Evolutionary conservation across 208 protist genomes (phyloP).

Genomic region (Acanthamoeba castellanii): DNA sequence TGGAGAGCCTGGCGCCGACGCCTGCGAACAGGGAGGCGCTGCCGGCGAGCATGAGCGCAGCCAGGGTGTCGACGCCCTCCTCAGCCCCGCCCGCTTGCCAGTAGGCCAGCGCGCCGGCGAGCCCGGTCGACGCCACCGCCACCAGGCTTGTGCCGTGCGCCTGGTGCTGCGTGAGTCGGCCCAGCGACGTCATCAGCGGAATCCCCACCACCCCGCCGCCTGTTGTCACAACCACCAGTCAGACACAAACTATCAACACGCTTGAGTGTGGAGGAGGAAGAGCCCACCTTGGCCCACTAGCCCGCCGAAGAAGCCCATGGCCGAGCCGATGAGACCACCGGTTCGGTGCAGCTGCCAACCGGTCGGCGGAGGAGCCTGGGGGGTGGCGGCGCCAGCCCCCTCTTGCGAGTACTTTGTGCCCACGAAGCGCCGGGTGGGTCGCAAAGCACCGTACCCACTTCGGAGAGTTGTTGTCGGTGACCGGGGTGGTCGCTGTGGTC

Average conservation of each 20-base stretch:
- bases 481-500: too few relatives aligned
- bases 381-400: background rate
- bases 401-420: background rate
- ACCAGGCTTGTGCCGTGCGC: slow-evolving; percentile 27
- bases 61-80: background rate
- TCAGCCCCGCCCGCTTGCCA: background rate
- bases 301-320: slow-evolving; percentile 14
- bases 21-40: background rate
- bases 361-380: background rate
- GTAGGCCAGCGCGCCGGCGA: slow-evolving; percentile 24
- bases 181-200: slow-evolving; percentile 4
- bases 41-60: slow-evolving; percentile 1
- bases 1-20: background rate
- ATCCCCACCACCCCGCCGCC: background rate
- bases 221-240: background rate
- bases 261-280: too few relatives aligned
- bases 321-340: background rate
- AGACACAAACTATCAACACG: background rate
- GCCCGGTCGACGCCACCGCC: background rate
- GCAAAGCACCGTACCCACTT: too few relatives aligned
- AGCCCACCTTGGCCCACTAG: slow-evolving; percentile 1
- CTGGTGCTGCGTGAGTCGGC: slow-evolving; percentile 18
- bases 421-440: background rate
- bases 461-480: too few relatives aligned
- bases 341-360: background rate